Base-by-base conservation (phyloP, 768 basidiomycete species). In the Termitomyces heimii region DNA sequence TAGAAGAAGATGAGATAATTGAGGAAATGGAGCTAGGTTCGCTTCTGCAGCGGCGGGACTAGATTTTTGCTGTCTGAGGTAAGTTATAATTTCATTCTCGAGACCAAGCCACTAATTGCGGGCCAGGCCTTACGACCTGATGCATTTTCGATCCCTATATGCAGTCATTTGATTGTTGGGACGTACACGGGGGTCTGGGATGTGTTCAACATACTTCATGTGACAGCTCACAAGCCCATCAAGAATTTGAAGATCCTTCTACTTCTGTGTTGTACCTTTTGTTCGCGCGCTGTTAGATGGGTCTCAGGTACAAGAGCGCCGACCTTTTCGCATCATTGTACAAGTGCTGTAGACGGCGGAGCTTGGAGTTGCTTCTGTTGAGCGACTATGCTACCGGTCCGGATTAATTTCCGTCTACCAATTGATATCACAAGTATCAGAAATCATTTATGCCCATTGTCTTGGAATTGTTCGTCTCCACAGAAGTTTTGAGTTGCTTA, bases 1-100 rank as follows among this genome's bases (percentile, higher is more conserved):
- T 66, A 18, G 65, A 67, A 20, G 82, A 84, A 42, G 80, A 85
- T 44, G 77, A 86, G 60, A 84, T 82, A 64, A 76, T 67, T 58
- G 85, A 74, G 67, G 86, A 80, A 70, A 81, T 81, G 81, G 82
- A 83, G 70, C 75, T 82, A 73, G 83, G 76, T 14, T 64, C 70
- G 24, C 64, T 81, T 42, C 67, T 72, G 29, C 51, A 28, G 37
- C 70, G 77, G 59, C 72, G 72, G 54, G 78, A 79, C 62, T 77
- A 68, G 39, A 24, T 18, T n/a, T n/a, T 32, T 46, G n/a, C 18
- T 28, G 8, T 49, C 26, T 61, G 47, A 62, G 57, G 60, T 31
- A 35, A 54, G 24, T 37, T 14, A 10, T 12, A 20, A 14, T 4
- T 24, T 7, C 28, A 54, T 46, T 58, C 14, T 28, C 20, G 16